These are phyloP conservation scores for Rhodamnia rubescens DNA, from an alignment of 345 rosid genomes.

Conservation along the genomic window DNA sequence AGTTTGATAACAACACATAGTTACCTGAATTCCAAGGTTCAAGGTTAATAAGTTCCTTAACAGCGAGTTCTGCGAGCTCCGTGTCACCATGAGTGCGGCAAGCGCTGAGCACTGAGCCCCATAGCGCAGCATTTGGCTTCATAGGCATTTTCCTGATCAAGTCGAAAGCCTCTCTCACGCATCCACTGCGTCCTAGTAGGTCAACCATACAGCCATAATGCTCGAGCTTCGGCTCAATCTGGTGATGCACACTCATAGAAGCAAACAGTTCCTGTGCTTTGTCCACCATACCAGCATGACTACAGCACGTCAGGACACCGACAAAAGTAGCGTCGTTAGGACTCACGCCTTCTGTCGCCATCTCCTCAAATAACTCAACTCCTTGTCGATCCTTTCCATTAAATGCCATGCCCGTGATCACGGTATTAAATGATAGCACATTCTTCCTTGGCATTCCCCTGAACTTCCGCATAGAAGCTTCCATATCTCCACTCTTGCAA, in stretches of 20 bases:
- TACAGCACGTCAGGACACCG: conserved; percentile 5
- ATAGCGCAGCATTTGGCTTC: neutral
- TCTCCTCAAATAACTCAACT: conserved; percentile 3
- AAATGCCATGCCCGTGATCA: conserved; percentile 4
- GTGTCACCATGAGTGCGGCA: conserved; percentile 3
- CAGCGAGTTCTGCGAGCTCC: conserved; percentile 3
- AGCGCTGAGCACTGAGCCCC: conserved; percentile 11
- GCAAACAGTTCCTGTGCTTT: conserved; percentile 1
- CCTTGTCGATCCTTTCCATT: conserved; percentile 6
- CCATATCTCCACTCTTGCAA: conserved; percentile 10
- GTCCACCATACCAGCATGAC: conserved; percentile 7
- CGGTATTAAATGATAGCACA: conserved; percentile 2
- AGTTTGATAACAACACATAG: conserved; percentile 5
- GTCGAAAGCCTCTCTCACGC: conserved; percentile 6
- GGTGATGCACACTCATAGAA: conserved; percentile 1
- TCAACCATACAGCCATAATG: conserved; percentile 11
- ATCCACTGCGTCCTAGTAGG: conserved; percentile 4
- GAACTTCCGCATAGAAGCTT: neutral
- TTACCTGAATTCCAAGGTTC: conserved; percentile 8
- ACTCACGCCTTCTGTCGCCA: neutral
- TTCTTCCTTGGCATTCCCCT: neutral
- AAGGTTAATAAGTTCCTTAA: conserved; percentile 6
- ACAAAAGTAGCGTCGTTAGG: conserved; percentile 5
- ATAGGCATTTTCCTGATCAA: conserved; percentile 3
- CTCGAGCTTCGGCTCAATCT: conserved; percentile 3